Base-by-base conservation (phyloP, 257 asterid genomes). In the Fraxinus cuspidata region DNA sequence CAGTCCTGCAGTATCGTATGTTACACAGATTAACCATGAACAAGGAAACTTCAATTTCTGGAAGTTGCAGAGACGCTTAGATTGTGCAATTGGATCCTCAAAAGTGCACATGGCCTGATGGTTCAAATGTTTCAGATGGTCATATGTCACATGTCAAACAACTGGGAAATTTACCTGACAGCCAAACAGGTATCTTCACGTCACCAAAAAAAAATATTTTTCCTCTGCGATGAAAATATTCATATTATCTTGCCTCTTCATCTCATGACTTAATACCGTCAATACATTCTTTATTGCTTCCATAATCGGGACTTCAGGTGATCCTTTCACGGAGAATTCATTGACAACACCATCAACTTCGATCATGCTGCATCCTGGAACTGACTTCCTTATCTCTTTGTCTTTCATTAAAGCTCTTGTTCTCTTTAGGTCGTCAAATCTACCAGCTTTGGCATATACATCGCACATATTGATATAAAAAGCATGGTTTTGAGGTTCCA, bases 401-500 rank as follows among this genome's bases (percentile, higher is more conserved):
- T 79, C 86, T 66, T 83, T 82, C 97, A 89, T 91, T 75, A 86
- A 77, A 23, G 79, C 83, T 75, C 96, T 90, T 53, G 87, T 73
- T 60, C 80, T 88, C 82, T 86, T 89, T 67, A 76, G 83, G 38
- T 89, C 89, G 34, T 85, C 87, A 84, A 85, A 89, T 63, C 89
- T 87, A 65, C 90, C 89, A 74, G 91, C 85, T 84, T 91, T 91
- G 29, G 91, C 92, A 38, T 90, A 93, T 37, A 93, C 78, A 78
- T 93, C 96, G 23, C 96, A 89, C 79, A 91, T 84, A 69, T 85
- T 85, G 23, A 84, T 77, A 32, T 93, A 93, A 72, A 88, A 90
- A n/a, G 93, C 96, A 74, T 93, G 98, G 81, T 90, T 93, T 19
- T 68, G 73, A 74, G 96, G 96, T 18, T 88, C 91, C 85, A 88